phyloP scores from a whole-genome alignment of 305 asterid genomes.

The Stenogyne calaminthoides region DNA sequence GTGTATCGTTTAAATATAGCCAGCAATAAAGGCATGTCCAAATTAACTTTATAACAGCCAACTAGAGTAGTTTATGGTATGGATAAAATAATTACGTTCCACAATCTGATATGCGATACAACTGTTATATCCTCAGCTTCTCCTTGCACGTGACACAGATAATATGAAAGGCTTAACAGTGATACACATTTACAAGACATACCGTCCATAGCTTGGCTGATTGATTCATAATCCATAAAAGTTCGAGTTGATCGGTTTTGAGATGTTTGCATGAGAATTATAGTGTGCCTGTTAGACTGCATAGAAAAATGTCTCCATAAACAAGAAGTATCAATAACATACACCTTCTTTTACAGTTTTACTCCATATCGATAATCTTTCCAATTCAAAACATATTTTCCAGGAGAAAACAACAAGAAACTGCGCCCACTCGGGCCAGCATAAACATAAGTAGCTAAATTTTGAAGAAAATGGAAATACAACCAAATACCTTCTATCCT shows the following conservation, averaged over 20 bases:
- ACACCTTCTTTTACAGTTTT: too few relatives aligned
- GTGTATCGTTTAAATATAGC: background rate
- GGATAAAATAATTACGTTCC: background rate
- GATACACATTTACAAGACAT: slow-evolving; percentile 21
- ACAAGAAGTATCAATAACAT: background rate
- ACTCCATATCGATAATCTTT: background rate
- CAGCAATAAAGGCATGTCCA: background rate
- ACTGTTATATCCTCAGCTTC: background rate
- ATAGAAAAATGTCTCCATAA: background rate
- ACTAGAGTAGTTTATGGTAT: background rate
- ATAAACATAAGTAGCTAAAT: slow-evolving; percentile 16
- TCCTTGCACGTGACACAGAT: background rate
- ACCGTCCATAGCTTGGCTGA: slow-evolving; percentile 95
- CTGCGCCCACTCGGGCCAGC: background rate
- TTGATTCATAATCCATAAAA: slow-evolving; percentile 88
- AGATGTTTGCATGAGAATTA: slow-evolving; percentile 89
- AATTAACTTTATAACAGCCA: background rate
- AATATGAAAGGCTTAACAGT: background rate
- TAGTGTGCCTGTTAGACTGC: slow-evolving; percentile 85
- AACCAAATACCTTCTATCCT: too few relatives aligned
- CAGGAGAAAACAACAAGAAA: background rate
- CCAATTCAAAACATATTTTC: background rate
- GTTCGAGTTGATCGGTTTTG: slow-evolving; percentile 83
- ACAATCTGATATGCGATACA: background rate
- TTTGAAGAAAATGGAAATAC: too few relatives aligned